phyloP scores from a whole-genome alignment of 805 yeast genomes.

The Saitoella complicata region DNA sequence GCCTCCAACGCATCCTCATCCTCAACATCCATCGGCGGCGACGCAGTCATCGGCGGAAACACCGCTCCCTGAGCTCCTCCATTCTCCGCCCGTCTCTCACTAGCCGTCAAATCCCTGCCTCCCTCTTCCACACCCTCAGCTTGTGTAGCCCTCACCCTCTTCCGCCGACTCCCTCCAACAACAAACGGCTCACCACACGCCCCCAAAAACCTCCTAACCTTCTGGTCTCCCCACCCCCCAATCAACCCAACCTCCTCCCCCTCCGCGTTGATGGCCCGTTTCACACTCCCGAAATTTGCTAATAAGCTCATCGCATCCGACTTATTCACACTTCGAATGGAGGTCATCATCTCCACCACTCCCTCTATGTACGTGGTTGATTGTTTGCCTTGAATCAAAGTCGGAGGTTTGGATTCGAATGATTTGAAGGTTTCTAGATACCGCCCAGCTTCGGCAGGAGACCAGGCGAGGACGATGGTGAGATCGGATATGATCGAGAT shows the following conservation, averaged over 20 bases:
- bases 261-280: slow-evolving; percentile 17
- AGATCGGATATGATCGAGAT: slow-evolving; percentile 19
- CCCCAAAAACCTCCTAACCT: slow-evolving; percentile 15
- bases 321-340: slow-evolving; percentile 24
- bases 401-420: slow-evolving; percentile 19
- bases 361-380: slow-evolving; percentile 20
- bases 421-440: slow-evolving; percentile 21
- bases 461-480: slow-evolving; percentile 23
- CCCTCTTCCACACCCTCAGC: too few species aligned
- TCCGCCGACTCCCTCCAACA: too few species aligned
- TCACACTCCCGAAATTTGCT: slow-evolving; percentile 19
- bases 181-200: slow-evolving; percentile 17
- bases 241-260: slow-evolving; percentile 14
- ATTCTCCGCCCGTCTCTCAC: too few species aligned
- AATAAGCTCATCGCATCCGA: slow-evolving; percentile 22
- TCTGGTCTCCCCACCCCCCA: slow-evolving; percentile 23
- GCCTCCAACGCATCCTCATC: too few species aligned
- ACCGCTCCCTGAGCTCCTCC: too few species aligned
- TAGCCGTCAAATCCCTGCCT: too few species aligned
- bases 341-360: slow-evolving; percentile 20
- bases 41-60: too few species aligned
- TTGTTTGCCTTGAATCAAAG: slow-evolving; percentile 19
- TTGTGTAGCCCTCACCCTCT: too few species aligned
- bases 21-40: too few species aligned
- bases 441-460: slow-evolving; percentile 23